These are phyloP conservation scores for Magnolia sinica DNA, from an alignment of 164 flowering plant genomes.

Conservation along the genomic window DNA sequence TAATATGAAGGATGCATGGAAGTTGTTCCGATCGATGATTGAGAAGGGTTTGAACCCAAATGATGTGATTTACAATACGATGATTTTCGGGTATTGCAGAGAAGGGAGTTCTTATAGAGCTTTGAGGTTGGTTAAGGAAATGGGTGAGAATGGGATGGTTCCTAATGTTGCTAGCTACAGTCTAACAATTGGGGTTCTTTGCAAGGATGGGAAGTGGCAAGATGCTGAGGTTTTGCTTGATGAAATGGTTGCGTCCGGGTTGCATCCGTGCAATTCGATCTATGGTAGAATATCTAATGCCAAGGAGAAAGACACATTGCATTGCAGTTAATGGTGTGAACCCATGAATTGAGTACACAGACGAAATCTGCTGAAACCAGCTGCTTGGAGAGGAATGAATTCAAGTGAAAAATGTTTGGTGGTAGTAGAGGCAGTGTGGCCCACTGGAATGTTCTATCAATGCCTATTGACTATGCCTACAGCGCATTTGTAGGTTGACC, in stretches of 20 bases:
- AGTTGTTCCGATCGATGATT: conserved; percentile 44
- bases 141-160: conserved; percentile 51
- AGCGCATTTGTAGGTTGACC: too few relatives aligned
- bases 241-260: conserved; percentile 43
- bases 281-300: conserved; percentile 37
- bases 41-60: conserved; percentile 48
- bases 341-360: neutral
- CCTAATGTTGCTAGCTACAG: conserved; percentile 63
- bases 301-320: conserved; percentile 16
- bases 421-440: neutral
- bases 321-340: neutral
- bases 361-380: neutral
- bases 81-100: conserved; percentile 64
- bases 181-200: conserved; percentile 50
- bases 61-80: conserved; percentile 62
- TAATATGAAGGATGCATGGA: conserved; percentile 68
- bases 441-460: neutral
- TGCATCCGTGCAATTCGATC: conserved; percentile 42
- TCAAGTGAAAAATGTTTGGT: neutral
- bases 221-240: conserved; percentile 52
- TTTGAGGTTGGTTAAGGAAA: conserved; percentile 50
- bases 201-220: conserved; percentile 54
- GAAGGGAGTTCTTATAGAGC: conserved; percentile 71
- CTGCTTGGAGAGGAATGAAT: neutral
- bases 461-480: too few relatives aligned